Conservation (phyloP, 2,329 filamentous ascomycete species). For the Chrysoporthe austroafricana region DNA sequence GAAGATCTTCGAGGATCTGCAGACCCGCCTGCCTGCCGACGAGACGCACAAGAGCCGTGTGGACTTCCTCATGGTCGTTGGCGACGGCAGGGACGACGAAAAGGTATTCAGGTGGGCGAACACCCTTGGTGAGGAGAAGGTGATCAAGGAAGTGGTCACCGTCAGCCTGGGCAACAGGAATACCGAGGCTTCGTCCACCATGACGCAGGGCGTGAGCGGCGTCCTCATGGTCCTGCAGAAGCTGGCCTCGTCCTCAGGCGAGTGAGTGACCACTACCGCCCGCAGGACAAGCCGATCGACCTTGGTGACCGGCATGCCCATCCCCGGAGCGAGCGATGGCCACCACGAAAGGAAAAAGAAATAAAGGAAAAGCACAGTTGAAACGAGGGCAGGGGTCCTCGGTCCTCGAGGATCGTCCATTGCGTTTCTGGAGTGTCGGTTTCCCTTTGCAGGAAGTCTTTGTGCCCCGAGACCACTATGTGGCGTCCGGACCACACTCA, state of each 20-base stretch:
- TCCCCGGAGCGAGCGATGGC: neutral
- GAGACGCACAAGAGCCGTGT: conserved; percentile 50
- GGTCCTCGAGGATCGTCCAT: neutral
- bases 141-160: conserved; percentile 73
- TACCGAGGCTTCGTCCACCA: conserved; percentile 81
- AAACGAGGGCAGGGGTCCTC: neutral
- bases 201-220: conserved; percentile 93
- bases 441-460: neutral
- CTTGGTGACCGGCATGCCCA: neutral
- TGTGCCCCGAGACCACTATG: conserved; percentile 1
- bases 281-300: neutral
- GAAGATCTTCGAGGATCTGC: conserved; percentile 68
- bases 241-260: conserved; percentile 28
- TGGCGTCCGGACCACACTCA: conserved; percentile 1
- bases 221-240: conserved; percentile 42
- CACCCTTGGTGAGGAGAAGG: conserved; percentile 61
- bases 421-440: neutral
- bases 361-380: neutral
- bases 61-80: conserved; percentile 88
- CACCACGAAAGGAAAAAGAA: neutral
- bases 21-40: conserved; percentile 42
- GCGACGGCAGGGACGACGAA: conserved; percentile 91
- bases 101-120: conserved; percentile 96
- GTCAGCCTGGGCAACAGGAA: conserved; percentile 86
- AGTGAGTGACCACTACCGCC: neutral